Conservation (phyloP, 148 eudicot genomes). For the Rhododendron kiyosumense region DNA sequence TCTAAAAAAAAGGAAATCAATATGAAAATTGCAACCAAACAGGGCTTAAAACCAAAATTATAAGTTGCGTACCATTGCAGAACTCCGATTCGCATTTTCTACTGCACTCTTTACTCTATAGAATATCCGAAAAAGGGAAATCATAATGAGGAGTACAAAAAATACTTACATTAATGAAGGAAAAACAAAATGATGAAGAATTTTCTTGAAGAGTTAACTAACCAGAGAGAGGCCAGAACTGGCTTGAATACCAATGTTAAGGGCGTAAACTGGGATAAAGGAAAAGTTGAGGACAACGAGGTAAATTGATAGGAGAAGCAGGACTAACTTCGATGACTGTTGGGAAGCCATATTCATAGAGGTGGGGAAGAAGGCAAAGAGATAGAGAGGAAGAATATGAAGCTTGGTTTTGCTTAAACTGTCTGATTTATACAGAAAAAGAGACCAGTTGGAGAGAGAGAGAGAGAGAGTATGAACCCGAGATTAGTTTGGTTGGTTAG, state of each 20-base stretch:
- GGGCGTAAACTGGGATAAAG: slow-evolving; percentile 28
- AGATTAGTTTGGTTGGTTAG: too few species aligned
- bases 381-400: neutral
- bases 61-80: slow-evolving; percentile 32
- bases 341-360: slow-evolving; percentile 13
- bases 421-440: neutral
- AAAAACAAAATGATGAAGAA: neutral
- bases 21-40: neutral
- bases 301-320: neutral
- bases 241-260: slow-evolving; percentile 41
- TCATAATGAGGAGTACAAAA: too few species aligned
- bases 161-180: neutral
- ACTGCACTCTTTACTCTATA: slow-evolving; percentile 51
- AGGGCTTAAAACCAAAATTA: neutral
- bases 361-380: neutral
- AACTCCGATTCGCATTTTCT: slow-evolving; percentile 56
- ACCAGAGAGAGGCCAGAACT: slow-evolving; percentile 38
- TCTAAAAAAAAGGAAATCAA: neutral
- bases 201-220: neutral
- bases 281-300: slow-evolving; percentile 11
- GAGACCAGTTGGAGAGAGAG: neutral
- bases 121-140: neutral
- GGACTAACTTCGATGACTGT: slow-evolving; percentile 18
- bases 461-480: neutral
- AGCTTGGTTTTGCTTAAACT: neutral